Conservation (phyloP, 495 filamentous ascomycete species). For the Podospora australis region DNA sequence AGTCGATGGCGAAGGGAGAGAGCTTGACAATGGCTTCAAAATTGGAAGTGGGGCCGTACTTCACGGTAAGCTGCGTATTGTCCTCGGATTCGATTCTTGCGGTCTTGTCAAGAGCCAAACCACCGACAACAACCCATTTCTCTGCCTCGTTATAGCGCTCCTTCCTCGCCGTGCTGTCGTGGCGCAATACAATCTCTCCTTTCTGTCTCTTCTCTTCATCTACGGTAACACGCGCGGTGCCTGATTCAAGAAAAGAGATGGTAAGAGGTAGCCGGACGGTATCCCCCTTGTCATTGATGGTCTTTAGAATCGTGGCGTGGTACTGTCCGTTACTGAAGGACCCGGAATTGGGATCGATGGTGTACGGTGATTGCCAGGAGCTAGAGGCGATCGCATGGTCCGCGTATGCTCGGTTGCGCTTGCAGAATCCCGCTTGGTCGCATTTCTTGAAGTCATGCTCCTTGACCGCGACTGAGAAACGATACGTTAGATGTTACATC, state of each 20-base stretch:
- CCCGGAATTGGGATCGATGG: constrained; percentile 61
- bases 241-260: constrained; percentile 82
- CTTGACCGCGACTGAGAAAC: constrained; percentile 67
- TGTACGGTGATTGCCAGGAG: constrained; percentile 77
- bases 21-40: constrained; percentile 79
- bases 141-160: constrained; percentile 89
- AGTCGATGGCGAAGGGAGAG: constrained; percentile 75
- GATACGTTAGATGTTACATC: constrained; percentile 31
- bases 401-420: constrained; percentile 84
- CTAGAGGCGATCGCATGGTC: constrained; percentile 61
- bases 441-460: constrained; percentile 96
- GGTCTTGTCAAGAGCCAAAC: constrained; percentile 59
- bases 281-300: constrained; percentile 49
- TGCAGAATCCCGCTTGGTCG: constrained; percentile 90
- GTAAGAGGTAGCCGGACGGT: constrained; percentile 74
- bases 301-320: constrained; percentile 72
- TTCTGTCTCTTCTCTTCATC: constrained; percentile 88
- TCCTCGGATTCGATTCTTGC: constrained; percentile 54
- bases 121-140: constrained; percentile 81
- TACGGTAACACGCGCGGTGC: constrained; percentile 75
- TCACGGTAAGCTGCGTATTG: constrained; percentile 62
- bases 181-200: constrained; percentile 80
- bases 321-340: constrained; percentile 74
- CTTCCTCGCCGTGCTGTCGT: constrained; percentile 78
- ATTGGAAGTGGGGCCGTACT: constrained; percentile 68